A percentile compares a stretch with the other conserved stretches of the same genome.
Conservation (phyloP, 1,284 basidiomycete species). For the Phellopilus nigrolimitatus region DNA sequence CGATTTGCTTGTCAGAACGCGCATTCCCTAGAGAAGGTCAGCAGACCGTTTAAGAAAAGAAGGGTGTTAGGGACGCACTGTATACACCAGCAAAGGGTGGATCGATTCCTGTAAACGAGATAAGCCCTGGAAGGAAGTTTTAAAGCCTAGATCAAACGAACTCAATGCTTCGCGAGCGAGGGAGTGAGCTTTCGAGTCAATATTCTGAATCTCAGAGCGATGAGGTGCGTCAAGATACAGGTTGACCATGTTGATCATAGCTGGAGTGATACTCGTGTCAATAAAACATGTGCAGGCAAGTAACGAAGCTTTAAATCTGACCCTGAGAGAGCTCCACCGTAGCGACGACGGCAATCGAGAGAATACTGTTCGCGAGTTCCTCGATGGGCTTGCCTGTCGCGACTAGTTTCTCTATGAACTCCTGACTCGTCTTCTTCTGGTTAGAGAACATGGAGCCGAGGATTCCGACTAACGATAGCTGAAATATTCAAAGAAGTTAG, state of each 20-base stretch:
- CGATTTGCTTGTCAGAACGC: constrained; percentile 39
- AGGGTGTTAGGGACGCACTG: constrained; percentile 35
- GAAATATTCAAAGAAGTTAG: not conserved
- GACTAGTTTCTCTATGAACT: constrained; percentile 52
- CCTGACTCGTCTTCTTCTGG: constrained; percentile 42
- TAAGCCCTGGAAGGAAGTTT: not conserved
- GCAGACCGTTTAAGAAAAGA: not conserved
- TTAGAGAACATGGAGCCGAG: constrained; percentile 45
- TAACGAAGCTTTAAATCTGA: constrained; percentile 30
- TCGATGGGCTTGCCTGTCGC: constrained; percentile 51
- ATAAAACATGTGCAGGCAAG: constrained; percentile 5
- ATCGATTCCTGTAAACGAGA: constrained; percentile 38
- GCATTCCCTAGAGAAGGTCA: constrained; percentile 37
- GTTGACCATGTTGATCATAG: constrained; percentile 50
- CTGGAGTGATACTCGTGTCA: constrained; percentile 33
- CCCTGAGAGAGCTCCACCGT: constrained; percentile 68
- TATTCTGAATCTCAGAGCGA: constrained; percentile 30
- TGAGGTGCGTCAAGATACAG: constrained; percentile 49
- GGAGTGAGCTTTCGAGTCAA: constrained; percentile 34
- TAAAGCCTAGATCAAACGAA: constrained; percentile 15
- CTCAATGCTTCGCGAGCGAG: constrained; percentile 57
- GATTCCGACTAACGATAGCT: constrained; percentile 49
- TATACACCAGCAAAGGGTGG: constrained; percentile 45
- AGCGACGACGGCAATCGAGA: constrained; percentile 65
- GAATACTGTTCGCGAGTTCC: constrained; percentile 58